Conservation (phyloP, 2,329 filamentous ascomycete species). For the Diplodia seriata region DNA sequence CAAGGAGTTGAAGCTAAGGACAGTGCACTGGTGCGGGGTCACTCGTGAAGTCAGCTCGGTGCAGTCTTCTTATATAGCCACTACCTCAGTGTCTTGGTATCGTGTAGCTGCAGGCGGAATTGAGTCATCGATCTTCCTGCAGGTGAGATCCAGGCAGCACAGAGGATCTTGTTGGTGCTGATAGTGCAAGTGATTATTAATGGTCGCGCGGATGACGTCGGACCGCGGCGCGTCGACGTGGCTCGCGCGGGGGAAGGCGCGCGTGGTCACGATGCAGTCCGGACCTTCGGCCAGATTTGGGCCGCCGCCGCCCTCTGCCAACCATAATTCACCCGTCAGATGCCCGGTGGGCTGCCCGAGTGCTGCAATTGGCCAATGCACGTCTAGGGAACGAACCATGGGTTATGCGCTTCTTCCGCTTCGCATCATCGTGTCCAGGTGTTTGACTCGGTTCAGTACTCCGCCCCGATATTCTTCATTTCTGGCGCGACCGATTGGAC, state of each 20-base stretch:
- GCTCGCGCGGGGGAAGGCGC: slow-evolving; percentile 10
- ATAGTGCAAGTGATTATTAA: slow-evolving; percentile 7
- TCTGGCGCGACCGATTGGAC: no score
- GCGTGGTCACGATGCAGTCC: slow-evolving; percentile 16
- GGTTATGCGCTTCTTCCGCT: no score
- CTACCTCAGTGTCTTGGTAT: background rate
- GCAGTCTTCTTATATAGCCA: slow-evolving; percentile 3
- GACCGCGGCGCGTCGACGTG: slow-evolving; percentile 1
- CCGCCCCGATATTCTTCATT: no score
- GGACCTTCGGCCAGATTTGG: background rate
- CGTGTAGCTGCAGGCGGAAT: background rate
- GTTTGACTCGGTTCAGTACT: no score
- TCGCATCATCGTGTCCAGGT: no score
- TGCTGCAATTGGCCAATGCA: no score
- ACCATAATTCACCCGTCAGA: background rate
- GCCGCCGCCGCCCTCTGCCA: background rate
- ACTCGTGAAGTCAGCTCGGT: background rate
- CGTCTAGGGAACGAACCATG: no score
- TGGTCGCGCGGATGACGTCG: slow-evolving; percentile 15
- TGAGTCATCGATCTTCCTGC: background rate
- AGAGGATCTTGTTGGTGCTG: background rate
- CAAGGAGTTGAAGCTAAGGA: background rate
- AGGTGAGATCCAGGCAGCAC: background rate
- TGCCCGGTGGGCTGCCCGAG: background rate
- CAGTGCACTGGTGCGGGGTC: background rate